Percentiles rank a stretch among this genome's conserved stretches.
phyloP scores from a whole-genome alignment of 208 protist species.

The Strigomonas culicis region DNA sequence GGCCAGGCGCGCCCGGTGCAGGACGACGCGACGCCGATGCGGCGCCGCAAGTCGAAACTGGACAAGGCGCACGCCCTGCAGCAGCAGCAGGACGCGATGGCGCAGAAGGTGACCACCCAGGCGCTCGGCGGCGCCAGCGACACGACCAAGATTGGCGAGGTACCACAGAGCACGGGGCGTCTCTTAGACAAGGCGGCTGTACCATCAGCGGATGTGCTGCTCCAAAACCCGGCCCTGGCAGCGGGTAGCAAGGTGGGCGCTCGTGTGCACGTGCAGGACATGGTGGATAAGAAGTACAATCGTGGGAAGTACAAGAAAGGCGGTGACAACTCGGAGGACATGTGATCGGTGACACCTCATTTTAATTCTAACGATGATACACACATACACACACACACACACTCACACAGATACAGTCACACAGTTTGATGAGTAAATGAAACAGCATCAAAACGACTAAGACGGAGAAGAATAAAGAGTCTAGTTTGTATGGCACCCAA shows the following conservation, averaged over 20 bases:
- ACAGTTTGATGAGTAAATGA: neutral
- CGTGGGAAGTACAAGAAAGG: slow-evolving; percentile 71
- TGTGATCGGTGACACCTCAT: too few species aligned
- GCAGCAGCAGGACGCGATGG: slow-evolving; percentile 65
- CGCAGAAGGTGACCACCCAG: slow-evolving; percentile 36
- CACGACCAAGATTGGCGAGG: slow-evolving; percentile 47
- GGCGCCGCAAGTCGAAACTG: slow-evolving; percentile 48
- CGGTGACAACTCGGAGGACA: slow-evolving; percentile 11
- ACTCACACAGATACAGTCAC: neutral
- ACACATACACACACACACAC: too few species aligned
- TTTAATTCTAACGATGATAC: too few species aligned
- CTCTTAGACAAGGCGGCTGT: slow-evolving; percentile 36
- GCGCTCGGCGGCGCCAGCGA: slow-evolving; percentile 17
- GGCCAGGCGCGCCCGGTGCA: slow-evolving; percentile 5
- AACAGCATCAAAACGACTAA: too few species aligned
- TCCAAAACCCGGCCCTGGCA: slow-evolving; percentile 39
- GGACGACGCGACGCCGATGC: slow-evolving; percentile 29
- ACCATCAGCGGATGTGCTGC: slow-evolving; percentile 57
- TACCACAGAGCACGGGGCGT: slow-evolving; percentile 27
- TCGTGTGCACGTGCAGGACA: slow-evolving; percentile 34
- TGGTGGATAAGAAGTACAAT: slow-evolving; percentile 54
- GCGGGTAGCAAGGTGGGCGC: slow-evolving; percentile 29
- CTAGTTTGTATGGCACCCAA: too few species aligned
- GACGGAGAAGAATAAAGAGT: too few species aligned
- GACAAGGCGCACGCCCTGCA: slow-evolving; percentile 75